phyloP scores from a whole-genome alignment of 108 stramenopile genomes.

The Fragilariopsis cylindrus region DNA sequence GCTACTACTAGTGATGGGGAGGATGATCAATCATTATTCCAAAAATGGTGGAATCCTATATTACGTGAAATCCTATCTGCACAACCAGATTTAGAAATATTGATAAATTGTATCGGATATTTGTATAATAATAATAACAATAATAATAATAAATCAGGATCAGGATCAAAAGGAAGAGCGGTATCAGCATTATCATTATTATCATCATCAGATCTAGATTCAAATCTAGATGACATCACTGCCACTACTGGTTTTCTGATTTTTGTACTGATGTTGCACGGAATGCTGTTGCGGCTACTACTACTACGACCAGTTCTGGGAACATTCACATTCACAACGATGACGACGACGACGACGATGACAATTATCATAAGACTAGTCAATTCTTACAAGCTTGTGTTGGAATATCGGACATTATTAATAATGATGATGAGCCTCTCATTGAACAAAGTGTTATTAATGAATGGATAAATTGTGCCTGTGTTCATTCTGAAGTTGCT shows the following conservation, averaged over 20 bases:
- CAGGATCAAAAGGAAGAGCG: neutral
- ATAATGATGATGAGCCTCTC: constrained; percentile 13
- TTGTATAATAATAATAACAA: neutral
- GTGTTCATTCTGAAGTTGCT: constrained; percentile 8
- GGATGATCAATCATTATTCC: constrained; percentile 12
- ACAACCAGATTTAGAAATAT: constrained; percentile 50
- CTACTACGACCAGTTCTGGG: neutral
- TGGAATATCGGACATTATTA: constrained; percentile 32
- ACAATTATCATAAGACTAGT: neutral
- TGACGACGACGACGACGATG: neutral
- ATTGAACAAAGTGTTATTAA: constrained; percentile 46
- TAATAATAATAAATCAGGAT: neutral
- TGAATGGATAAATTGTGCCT: constrained; percentile 46
- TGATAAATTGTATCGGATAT: constrained; percentile 15
- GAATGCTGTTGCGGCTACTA: constrained; percentile 23
- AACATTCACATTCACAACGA: neutral
- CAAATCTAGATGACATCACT: neutral
- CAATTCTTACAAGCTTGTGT: constrained; percentile 52
- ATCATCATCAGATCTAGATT: constrained; percentile 36
- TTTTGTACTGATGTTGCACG: constrained; percentile 51
- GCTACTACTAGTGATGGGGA: constrained; percentile 1
- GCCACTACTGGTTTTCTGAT: constrained; percentile 34
- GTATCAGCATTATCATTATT: neutral
- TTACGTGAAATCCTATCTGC: constrained; percentile 65
- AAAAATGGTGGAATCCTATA: constrained; percentile 50